Conservation (phyloP, 2,329 filamentous ascomycete species). For the Alternaria atra region DNA sequence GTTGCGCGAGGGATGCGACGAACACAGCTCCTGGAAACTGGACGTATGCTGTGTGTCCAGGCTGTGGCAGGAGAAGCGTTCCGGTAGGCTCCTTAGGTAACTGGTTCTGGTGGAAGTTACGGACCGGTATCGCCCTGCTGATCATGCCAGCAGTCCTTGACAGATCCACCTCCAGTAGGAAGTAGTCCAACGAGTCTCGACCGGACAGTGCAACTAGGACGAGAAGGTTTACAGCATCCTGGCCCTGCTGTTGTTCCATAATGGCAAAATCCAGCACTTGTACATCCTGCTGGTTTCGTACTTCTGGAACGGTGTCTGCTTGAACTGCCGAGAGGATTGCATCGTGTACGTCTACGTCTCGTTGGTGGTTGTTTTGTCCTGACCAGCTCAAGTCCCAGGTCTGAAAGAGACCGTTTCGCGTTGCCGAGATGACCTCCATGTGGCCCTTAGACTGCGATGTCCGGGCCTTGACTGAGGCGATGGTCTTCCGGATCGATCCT, state of each 20-base stretch:
- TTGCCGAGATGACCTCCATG: conserved; percentile 82
- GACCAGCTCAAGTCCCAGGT: conserved; percentile 90
- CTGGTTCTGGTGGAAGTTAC: conserved; percentile 58
- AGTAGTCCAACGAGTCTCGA: conserved; percentile 65
- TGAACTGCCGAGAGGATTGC: conserved; percentile 70
- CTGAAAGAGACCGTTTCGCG: conserved; percentile 78
- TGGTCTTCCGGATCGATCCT: conserved; percentile 75
- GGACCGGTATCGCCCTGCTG: conserved; percentile 72
- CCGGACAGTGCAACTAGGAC: conserved; percentile 46
- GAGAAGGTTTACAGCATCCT: conserved; percentile 32
- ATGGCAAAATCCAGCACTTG: conserved; percentile 84
- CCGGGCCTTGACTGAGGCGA: conserved; percentile 81
- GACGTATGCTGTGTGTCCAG: conserved; percentile 81
- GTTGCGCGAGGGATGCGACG: conserved; percentile 74
- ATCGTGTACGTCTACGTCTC: conserved; percentile 75
- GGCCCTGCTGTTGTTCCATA: conserved; percentile 55
- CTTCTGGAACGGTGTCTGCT: conserved; percentile 59
- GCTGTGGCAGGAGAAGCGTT: conserved; percentile 77
- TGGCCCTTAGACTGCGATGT: conserved; percentile 78
- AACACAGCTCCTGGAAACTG: conserved; percentile 82
- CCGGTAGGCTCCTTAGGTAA: conserved; percentile 43
- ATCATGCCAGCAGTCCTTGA: conserved; percentile 63
- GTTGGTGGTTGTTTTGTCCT: conserved; percentile 78
- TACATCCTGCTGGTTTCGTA: conserved; percentile 65
- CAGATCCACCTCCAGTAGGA: conserved; percentile 76